These are phyloP conservation scores for Cairneyella variabilis DNA, from an alignment of 495 filamentous ascomycete species.

Conservation along the genomic window DNA sequence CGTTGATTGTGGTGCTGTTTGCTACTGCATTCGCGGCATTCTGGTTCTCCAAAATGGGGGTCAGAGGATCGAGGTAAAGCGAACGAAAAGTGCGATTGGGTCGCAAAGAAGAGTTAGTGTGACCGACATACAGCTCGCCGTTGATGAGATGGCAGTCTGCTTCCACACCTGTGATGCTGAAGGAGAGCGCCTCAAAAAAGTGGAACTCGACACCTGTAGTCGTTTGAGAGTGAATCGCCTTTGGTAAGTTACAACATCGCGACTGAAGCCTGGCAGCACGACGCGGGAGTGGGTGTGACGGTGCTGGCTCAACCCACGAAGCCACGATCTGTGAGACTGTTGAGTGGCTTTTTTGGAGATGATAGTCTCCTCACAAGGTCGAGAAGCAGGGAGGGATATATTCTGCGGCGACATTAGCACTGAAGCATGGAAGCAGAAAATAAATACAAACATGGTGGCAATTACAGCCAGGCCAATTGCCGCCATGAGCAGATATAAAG, in stretches of 20 bases:
- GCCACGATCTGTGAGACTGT: conserved; percentile 13
- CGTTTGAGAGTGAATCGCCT: conserved; percentile 27
- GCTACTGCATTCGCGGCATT: conserved; percentile 26
- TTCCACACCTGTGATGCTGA: conserved; percentile 61
- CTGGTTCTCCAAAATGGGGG: conserved; percentile 47
- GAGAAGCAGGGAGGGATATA: conserved; percentile 14
- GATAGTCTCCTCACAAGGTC: conserved; percentile 6
- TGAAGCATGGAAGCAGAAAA: neutral
- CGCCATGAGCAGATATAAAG: conserved; percentile 1
- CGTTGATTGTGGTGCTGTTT: conserved; percentile 18
- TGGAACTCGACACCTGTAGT: conserved; percentile 31
- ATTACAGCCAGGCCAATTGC: conserved; percentile 2
- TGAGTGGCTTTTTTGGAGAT: conserved; percentile 1
- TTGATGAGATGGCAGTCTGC: conserved; percentile 59
- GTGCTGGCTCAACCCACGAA: conserved; percentile 12
- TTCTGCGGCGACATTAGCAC: neutral
- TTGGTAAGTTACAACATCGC: conserved; percentile 16
- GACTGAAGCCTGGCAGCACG: conserved; percentile 21
- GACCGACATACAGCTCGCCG: conserved; percentile 57
- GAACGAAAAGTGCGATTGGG: conserved; percentile 47
- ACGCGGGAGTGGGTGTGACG: conserved; percentile 8
- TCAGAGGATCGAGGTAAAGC: conserved; percentile 55
- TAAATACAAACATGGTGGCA: conserved; percentile 4
- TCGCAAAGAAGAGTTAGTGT: conserved; percentile 46
- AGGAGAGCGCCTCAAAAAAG: conserved; percentile 46